Base-by-base conservation (phyloP, 306 rosid genomes). In the Vigna trinervia region DNA sequence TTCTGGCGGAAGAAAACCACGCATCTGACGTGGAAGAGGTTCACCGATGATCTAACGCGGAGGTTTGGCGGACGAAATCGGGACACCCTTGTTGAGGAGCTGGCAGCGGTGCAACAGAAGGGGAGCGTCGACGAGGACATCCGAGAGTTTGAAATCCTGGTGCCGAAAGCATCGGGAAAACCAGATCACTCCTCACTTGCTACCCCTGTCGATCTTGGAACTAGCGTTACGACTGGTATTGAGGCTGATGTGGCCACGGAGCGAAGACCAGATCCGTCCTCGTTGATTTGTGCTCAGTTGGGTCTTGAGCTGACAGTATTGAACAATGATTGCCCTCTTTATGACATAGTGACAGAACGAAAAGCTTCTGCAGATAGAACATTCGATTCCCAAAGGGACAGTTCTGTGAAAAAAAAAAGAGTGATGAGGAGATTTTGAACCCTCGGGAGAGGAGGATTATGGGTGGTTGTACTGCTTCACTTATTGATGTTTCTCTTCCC, bases 151-250 rank as follows among this genome's bases (percentile, higher is more conserved):
- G 28, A 23, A 2, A 23, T 23, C 28, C 28, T 23, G 28, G 28
- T 23, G 28, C 28, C 23, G 2, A 2, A 23, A 23, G 28, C 2
- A 23, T 23, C 3, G 0, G 28, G 28, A 1, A 23, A 23, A 23
- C 28, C 28, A 23, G 99, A 96, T 69, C 88, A 63, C 77, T 86
- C 93, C 63, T 88, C 99, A 57, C 90, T 96, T 69, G 91, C 98
- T 77, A 98, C 93, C 73, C 97, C 97, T 4, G 98, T 96, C 68
- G 99, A 96, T 88, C 98, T 96, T 76, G 99, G 99, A 74, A 98
- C 99, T 73, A 96, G 99, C 89, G 91, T 96, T 87, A 96, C 91
- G 73, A 96, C 99, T 47, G 99, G 99, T 72, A 96, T 96, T 69
- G 99, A 96, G 92, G 99, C 99, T 82, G 99, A 91, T 83, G 95